Conservation (phyloP, 306 rosid species). For the Rubus idaeus region DNA sequence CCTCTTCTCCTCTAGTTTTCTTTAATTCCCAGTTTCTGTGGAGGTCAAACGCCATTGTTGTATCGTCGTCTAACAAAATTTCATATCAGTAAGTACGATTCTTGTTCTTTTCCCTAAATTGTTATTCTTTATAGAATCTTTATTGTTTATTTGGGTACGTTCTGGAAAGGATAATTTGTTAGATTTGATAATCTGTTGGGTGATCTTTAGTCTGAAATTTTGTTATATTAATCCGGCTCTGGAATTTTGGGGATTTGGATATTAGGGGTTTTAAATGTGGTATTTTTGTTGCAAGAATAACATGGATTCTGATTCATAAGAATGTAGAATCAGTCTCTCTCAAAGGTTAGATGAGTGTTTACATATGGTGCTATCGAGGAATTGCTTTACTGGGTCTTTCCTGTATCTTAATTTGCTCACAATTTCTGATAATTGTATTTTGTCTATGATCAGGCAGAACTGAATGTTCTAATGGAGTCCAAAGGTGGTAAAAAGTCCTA, state of each 20-base stretch:
- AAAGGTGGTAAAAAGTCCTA: conserved; percentile 82
- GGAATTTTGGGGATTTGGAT: background rate
- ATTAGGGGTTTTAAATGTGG: background rate
- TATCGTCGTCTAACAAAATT: background rate
- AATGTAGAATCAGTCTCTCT: too few species aligned
- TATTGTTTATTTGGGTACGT: background rate
- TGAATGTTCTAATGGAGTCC: conserved; percentile 78
- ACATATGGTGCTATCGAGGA: background rate
- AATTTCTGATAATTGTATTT: background rate
- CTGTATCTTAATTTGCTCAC: background rate
- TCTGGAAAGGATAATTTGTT: background rate
- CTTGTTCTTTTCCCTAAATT: background rate
- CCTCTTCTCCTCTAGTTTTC: too few species aligned
- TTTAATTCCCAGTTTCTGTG: background rate
- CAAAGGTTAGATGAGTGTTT: too few species aligned
- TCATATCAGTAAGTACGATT: background rate
- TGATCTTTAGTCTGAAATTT: too few species aligned
- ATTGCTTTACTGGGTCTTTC: background rate
- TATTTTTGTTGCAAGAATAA: too few species aligned
- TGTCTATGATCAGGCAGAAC: conserved; percentile 15
- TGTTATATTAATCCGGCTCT: too few species aligned
- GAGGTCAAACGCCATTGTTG: background rate
- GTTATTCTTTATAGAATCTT: background rate
- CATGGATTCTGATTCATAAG: too few species aligned
- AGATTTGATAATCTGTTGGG: background rate